A percentile compares a stretch with the other conserved stretches of the same genome.
Conservation (phyloP, 2,329 filamentous ascomycete genomes). For the Ascochyta rabiei region DNA sequence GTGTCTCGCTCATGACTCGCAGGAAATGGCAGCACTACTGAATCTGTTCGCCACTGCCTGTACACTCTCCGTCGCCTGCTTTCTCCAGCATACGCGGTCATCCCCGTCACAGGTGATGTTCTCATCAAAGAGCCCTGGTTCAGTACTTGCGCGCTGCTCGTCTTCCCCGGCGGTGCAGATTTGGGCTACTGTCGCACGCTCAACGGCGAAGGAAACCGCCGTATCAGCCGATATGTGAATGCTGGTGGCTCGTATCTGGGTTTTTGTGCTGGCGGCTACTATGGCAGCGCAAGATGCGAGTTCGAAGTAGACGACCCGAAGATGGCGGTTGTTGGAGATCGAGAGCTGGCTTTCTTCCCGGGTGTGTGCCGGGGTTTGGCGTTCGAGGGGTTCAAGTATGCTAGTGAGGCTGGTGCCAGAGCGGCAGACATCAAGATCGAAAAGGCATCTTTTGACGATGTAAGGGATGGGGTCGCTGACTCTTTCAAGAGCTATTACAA, state of each 20-base stretch:
- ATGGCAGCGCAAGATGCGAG: conserved; percentile 79
- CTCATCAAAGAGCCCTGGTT: conserved; percentile 93
- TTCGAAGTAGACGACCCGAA: conserved; percentile 85
- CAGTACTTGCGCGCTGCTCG: conserved; percentile 82
- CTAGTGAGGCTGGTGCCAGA: conserved; percentile 81
- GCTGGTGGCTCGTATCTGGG: conserved; percentile 86
- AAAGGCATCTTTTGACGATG: conserved; percentile 61
- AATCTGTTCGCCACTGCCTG: conserved; percentile 88
- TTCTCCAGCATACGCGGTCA: conserved; percentile 90
- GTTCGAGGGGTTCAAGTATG: conserved; percentile 88
- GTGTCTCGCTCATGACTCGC: not conserved
- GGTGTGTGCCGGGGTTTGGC: conserved; percentile 85
- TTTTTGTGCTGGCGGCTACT: conserved; percentile 94
- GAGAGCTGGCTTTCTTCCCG: conserved; percentile 88
- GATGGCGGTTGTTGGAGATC: conserved; percentile 82
- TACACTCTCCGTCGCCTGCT: conserved; percentile 85
- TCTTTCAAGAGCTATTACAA: conserved; percentile 86
- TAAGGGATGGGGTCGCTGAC: conserved; percentile 59
- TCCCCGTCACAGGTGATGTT: conserved; percentile 77
- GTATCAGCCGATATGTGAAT: conserved; percentile 84
- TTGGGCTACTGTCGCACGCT: conserved; percentile 86
- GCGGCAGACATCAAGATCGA: conserved; percentile 71
- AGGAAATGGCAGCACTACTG: conserved; percentile 85
- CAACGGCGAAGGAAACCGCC: conserved; percentile 85
- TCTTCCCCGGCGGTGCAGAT: conserved; percentile 94